Evolutionary conservation across 495 filamentous ascomycete genomes (phyloP), one percentile per base, ranked within the genome.

Genomic region (Mytilinidion resinicola): DNA sequence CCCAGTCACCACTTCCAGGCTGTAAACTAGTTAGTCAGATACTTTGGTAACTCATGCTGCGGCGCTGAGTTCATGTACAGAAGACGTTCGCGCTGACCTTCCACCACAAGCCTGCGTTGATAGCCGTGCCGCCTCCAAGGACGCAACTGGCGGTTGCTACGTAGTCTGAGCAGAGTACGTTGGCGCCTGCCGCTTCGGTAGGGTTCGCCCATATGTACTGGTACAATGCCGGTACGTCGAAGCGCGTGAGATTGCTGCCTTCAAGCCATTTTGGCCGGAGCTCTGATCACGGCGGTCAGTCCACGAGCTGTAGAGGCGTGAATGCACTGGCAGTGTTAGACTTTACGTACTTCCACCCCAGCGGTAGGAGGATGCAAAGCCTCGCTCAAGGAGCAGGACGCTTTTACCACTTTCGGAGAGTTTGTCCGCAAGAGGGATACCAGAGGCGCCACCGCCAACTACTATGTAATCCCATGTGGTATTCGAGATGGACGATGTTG

Each of bases 391-490:
- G 1, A 57, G 30, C 33, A 57, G 17, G 9, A 50, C 44, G 1
- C 1, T 30, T 20, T 48, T 37, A 12, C 55, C 55, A 15, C 36
- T 50, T 51, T 50, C 42, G 12, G 55, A 41, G 44, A 57, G 55
- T 12, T 43, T 42, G 33, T 50, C 44, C 9, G 55, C 55, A 35
- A 57, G 15, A 37, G 44, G 41, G 1, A 48, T 50, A 2, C 55
- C 55, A 35, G 42, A 15, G 11, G 55, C 44, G 14, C 55, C 55
- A 50, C 30, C 33, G 17, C 55, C 55, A 9, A 50, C 55, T 3
- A 57, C 42, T 19, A 57, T 50, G 44, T 49, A 57, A 15, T 57
- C 55, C 25, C 42, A 57, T 34, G 50, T 37, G 5, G n/a, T n/a
- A 37, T 52, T 52, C 20, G 37, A 20, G 46, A 15, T 4, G 30